phyloP scores from a whole-genome alignment of 768 basidiomycete species.

The Leccinum imitatum region DNA sequence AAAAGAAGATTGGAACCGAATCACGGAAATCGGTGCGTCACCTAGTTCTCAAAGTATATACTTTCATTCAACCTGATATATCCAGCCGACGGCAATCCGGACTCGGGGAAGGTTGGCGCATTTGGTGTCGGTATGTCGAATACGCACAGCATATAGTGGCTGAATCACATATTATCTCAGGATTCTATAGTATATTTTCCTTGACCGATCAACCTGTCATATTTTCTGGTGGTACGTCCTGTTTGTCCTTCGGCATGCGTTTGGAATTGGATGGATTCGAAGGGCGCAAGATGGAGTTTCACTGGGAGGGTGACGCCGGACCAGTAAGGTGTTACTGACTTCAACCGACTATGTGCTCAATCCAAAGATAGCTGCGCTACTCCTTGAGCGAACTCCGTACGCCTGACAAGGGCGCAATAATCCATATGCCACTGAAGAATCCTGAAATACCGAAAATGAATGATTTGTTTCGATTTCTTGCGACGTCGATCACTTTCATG shows the following conservation, averaged over 20 bases:
- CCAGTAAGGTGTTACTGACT: constrained; percentile 48
- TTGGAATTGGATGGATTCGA: constrained; percentile 8
- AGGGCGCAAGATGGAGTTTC: constrained; percentile 90
- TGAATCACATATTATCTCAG: constrained; percentile 27
- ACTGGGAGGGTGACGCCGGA: constrained; percentile 76
- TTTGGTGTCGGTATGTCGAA: constrained; percentile 67
- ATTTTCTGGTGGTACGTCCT: constrained; percentile 58
- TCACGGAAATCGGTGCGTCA: constrained; percentile 81
- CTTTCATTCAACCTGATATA: neutral
- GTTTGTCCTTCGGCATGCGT: constrained; percentile 17
- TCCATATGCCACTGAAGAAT: constrained; percentile 82
- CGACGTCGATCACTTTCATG: constrained; percentile 93
- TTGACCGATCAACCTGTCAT: constrained; percentile 78
- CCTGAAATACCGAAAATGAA: constrained; percentile 71
- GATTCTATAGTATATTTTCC: constrained; percentile 77
- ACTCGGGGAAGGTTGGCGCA: constrained; percentile 94
- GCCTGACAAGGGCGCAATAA: constrained; percentile 65
- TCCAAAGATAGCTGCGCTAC: constrained; percentile 55
- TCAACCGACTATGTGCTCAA: neutral
- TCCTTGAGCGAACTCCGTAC: constrained; percentile 52
- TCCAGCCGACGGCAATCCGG: constrained; percentile 87
- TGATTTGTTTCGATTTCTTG: constrained; percentile 84
- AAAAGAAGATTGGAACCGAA: constrained; percentile 81
- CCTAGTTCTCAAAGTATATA: neutral
- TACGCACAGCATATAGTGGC: neutral